Conservation (phyloP, 441 rosid species). For the Hura crepitans region DNA sequence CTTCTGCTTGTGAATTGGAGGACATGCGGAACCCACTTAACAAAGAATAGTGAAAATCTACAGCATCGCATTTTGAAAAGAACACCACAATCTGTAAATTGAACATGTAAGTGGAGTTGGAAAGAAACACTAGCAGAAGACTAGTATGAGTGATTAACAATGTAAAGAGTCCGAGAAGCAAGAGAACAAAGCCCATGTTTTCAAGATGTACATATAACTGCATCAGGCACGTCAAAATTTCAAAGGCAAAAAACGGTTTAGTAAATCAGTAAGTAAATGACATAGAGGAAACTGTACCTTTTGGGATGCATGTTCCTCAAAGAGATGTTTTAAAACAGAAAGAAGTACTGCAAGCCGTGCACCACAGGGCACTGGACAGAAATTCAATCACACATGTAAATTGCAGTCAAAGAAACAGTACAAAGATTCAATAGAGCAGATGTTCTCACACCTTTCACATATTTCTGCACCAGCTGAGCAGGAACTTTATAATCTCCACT, state of each 20-base stretch:
- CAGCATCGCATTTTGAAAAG: slow-evolving; percentile 96
- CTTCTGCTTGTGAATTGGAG: slow-evolving; percentile 38
- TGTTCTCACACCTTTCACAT: slow-evolving; percentile 54
- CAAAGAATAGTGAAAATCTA: slow-evolving; percentile 82
- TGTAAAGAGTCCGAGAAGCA: not conserved
- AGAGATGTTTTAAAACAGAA: slow-evolving; percentile 74
- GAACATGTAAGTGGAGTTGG: slow-evolving; percentile 20
- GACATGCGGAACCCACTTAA: slow-evolving; percentile 68
- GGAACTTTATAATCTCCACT: slow-evolving; percentile 78
- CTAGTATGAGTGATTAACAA: not conserved
- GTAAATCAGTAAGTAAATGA: not conserved
- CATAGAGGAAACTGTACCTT: slow-evolving; percentile 39
- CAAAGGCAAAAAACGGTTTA: not conserved
- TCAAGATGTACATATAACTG: no score
- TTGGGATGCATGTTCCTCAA: slow-evolving; percentile 67
- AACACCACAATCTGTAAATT: slow-evolving; percentile 77
- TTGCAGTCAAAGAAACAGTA: not conserved
- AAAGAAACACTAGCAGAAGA: slow-evolving; percentile 11
- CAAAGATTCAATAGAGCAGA: slow-evolving; percentile 6
- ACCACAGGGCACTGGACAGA: slow-evolving; percentile 77
- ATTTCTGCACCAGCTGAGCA: slow-evolving; percentile 74
- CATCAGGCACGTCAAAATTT: not conserved
- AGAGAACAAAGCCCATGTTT: not conserved
- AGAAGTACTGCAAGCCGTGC: slow-evolving; percentile 74
- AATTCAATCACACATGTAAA: slow-evolving; percentile 17